phyloP scores from a whole-genome alignment of 106 monocot species.

The Acanthochlamys bracteata region DNA sequence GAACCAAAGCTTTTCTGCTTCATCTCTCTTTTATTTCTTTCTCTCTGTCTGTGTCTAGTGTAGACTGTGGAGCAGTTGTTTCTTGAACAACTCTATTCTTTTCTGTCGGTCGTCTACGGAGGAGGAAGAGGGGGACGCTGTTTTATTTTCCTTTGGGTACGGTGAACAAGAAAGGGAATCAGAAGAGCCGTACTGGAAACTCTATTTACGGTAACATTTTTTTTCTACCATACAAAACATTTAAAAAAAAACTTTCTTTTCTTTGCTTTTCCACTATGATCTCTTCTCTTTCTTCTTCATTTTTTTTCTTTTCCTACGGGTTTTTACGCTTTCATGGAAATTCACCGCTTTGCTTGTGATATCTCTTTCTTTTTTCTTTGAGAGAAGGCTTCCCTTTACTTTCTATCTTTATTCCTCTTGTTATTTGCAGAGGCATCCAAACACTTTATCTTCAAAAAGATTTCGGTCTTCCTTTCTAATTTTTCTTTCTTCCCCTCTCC shows the following conservation, averaged over 20 bases:
- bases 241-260: background rate
- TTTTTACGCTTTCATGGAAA: constrained; percentile 10
- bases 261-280: background rate
- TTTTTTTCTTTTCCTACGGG: background rate
- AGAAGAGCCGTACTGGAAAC: background rate
- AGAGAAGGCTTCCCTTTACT: background rate
- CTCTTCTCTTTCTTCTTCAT: background rate
- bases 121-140: background rate
- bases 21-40: constrained; percentile 8
- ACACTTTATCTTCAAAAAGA: background rate
- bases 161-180: background rate
- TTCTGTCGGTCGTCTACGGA: background rate
- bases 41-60: background rate
- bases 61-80: background rate
- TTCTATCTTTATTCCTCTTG: constrained; percentile 6
- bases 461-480: background rate
- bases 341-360: constrained; percentile 5
- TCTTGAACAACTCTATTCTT: background rate
- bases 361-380: background rate
- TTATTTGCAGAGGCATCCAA: background rate
- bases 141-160: background rate
- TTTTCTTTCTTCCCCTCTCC: background rate
- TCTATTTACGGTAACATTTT: background rate
- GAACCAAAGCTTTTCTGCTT: background rate
- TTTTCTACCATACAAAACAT: background rate